A percentile compares a stretch with the other conserved stretches of the same genome.
phyloP scores from a whole-genome alignment of 1,284 basidiomycete genomes.

The Taiwanofungus camphoratus region DNA sequence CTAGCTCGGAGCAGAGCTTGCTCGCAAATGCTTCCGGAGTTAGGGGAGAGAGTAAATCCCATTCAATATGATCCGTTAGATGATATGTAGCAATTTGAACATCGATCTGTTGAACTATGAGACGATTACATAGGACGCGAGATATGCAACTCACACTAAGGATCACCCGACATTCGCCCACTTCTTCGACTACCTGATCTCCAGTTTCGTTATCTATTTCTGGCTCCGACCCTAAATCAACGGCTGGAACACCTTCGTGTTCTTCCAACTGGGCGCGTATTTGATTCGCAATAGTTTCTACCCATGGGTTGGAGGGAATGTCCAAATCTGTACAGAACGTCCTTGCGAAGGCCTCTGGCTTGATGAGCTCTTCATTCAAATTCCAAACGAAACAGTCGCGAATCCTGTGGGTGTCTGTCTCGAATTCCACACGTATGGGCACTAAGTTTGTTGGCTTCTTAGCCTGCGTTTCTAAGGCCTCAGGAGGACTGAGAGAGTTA shows the following conservation, averaged over 20 bases:
- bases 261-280: constrained; percentile 91
- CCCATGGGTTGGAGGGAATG: constrained; percentile 63
- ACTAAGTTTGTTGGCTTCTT: constrained; percentile 66
- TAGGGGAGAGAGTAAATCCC: constrained; percentile 91
- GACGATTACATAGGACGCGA: constrained; percentile 5
- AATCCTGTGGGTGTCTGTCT: constrained; percentile 87
- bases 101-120: constrained; percentile 65
- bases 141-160: constrained; percentile 62
- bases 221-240: constrained; percentile 38
- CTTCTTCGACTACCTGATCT: constrained; percentile 53
- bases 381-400: constrained; percentile 99
- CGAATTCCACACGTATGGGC: constrained; percentile 92
- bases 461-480: constrained; percentile 63
- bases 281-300: constrained; percentile 75
- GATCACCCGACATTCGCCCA: constrained; percentile 85
- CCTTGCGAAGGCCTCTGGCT: constrained; percentile 78
- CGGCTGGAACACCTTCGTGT: constrained; percentile 71
- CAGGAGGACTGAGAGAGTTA: constrained; percentile 45
- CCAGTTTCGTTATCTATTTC: constrained; percentile 33
- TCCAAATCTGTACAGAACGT: constrained; percentile 89
- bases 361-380: constrained; percentile 74
- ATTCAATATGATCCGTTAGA: constrained; percentile 93
- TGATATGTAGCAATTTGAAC: constrained; percentile 94
- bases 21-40: constrained; percentile 86
- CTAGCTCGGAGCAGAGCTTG: constrained; percentile 82